phyloP scores from a whole-genome alignment of 495 filamentous ascomycete species.

The Penicillium robsamsonii region DNA sequence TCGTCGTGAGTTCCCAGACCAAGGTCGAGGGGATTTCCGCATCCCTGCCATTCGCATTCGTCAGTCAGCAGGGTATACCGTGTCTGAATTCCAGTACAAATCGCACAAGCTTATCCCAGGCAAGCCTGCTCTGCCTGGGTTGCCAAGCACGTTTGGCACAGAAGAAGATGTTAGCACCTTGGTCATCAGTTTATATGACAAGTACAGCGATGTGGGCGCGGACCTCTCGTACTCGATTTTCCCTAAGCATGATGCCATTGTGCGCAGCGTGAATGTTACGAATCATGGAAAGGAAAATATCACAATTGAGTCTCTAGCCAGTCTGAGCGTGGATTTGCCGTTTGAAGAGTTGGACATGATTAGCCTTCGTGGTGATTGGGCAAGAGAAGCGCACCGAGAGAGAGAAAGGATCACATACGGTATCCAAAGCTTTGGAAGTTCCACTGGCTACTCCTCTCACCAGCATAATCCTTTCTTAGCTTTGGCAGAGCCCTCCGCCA shows the following conservation, averaged over 20 bases:
- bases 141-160: slow-evolving; percentile 50
- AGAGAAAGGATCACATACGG: slow-evolving; percentile 38
- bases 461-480: slow-evolving; percentile 56
- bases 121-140: slow-evolving; percentile 45
- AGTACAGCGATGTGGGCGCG: slow-evolving; percentile 47
- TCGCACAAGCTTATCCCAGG: slow-evolving; percentile 43
- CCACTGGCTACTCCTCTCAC: slow-evolving; percentile 52
- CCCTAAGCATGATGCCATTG: slow-evolving; percentile 49
- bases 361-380: slow-evolving; percentile 53
- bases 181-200: slow-evolving; percentile 50
- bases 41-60: slow-evolving; percentile 52
- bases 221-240: slow-evolving; percentile 56
- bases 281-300: slow-evolving; percentile 48
- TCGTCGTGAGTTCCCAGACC: slow-evolving; percentile 55
- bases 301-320: slow-evolving; percentile 48
- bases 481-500: slow-evolving; percentile 47
- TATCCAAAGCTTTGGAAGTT: slow-evolving; percentile 48
- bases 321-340: slow-evolving; percentile 52
- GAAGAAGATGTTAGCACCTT: slow-evolving; percentile 51
- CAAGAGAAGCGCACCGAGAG: slow-evolving; percentile 44
- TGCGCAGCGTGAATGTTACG: slow-evolving; percentile 50
- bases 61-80: slow-evolving; percentile 49
- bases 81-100: slow-evolving; percentile 48
- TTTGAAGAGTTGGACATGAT: slow-evolving; percentile 55
- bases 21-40: slow-evolving; percentile 54